Evolutionary conservation across 176 grass and related monocot genomes (phyloP).

Genomic region (Phyllostachys edulis): DNA sequence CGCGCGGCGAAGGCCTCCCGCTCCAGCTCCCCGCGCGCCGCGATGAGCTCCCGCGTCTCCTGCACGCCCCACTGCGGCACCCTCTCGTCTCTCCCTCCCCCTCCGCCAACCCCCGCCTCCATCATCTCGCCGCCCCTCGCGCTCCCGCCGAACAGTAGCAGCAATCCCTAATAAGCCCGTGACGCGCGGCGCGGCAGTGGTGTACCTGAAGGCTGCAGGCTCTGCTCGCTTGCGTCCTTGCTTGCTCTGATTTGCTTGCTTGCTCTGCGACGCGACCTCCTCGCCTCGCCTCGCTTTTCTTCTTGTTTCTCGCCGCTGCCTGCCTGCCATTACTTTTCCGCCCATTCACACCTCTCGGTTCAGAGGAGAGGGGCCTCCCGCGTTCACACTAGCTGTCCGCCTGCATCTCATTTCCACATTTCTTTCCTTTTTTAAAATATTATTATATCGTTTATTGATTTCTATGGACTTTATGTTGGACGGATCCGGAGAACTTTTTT

Average conservation of each 20-base stretch:
- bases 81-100: constrained; percentile 47
- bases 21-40: constrained; percentile 68
- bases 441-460: not conserved
- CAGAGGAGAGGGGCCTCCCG: not conserved
- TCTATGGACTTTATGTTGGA: not conserved
- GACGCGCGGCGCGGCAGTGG: not conserved
- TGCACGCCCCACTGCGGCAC: constrained; percentile 73
- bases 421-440: not conserved
- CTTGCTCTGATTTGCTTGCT: constrained; percentile 35
- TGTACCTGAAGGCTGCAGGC: not conserved
- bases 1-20: constrained; percentile 41
- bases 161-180: not conserved
- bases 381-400: constrained; percentile 48
- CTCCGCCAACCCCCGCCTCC: constrained; percentile 31
- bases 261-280: constrained; percentile 24
- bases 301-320: constrained; percentile 35
- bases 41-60: constrained; percentile 83
- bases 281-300: constrained; percentile 34
- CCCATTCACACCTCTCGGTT: constrained; percentile 46
- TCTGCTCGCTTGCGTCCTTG: constrained; percentile 7
- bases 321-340: constrained; percentile 51
- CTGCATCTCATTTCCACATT: constrained; percentile 31
- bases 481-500: too few relatives aligned
- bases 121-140: constrained; percentile 38
- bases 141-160: not conserved